Evolutionary conservation across 495 filamentous ascomycete genomes (phyloP).

Genomic region (Aspergillus saccharolyticus): DNA sequence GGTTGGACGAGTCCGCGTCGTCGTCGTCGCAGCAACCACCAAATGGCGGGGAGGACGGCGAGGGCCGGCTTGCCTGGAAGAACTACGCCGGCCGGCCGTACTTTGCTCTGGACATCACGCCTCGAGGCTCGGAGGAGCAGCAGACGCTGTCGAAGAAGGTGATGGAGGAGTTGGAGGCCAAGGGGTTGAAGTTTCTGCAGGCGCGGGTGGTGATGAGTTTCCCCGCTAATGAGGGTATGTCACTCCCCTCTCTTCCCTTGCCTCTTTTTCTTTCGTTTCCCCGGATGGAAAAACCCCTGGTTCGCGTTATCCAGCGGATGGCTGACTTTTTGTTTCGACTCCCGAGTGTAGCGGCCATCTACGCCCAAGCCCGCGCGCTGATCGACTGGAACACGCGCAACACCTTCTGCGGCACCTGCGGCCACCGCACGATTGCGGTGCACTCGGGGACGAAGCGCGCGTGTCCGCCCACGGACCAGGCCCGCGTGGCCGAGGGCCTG

Average conservation of each 20-base stretch:
- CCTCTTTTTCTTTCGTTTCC: not conserved
- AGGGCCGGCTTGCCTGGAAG: conserved; percentile 44
- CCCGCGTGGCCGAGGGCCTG: conserved; percentile 29
- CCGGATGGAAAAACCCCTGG: too few relatives aligned
- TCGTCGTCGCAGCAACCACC: too few relatives aligned
- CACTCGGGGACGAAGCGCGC: conserved; percentile 88
- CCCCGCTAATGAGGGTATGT: conserved; percentile 55
- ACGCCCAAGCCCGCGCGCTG: conserved; percentile 84
- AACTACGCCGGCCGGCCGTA: conserved; percentile 71
- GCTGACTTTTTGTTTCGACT: too few relatives aligned
- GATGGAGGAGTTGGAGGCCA: conserved; percentile 52
- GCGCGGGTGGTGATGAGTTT: conserved; percentile 55
- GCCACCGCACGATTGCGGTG: conserved; percentile 74
- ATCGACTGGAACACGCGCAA: conserved; percentile 94
- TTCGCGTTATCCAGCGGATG: too few relatives aligned
- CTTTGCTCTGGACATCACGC: conserved; percentile 87
- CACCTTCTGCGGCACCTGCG: conserved; percentile 85
- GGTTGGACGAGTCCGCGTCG: conserved; percentile 86
- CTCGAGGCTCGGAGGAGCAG: conserved; percentile 52
- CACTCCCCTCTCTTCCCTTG: not conserved
- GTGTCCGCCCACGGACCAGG: conserved; percentile 76
- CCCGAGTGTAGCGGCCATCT: conserved; percentile 65
- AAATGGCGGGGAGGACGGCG: too few relatives aligned
- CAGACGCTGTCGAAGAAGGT: conserved; percentile 40
- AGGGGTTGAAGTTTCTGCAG: conserved; percentile 55